Base-by-base conservation (phyloP, 257 asterid species). In the Solanum virginianum region DNA sequence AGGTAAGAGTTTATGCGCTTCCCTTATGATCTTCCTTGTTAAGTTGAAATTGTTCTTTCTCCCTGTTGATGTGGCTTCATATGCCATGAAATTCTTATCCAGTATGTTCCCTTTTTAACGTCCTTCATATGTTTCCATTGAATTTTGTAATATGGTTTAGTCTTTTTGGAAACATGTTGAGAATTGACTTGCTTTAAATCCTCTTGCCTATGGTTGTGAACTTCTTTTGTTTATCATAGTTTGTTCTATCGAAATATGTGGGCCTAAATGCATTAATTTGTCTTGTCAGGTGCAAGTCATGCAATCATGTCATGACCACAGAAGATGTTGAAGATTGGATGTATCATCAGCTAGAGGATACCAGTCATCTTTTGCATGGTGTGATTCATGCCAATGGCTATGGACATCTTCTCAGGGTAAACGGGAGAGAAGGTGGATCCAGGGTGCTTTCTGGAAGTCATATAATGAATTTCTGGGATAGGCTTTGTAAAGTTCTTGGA, bases 361-460 rank as follows among this genome's bases (percentile, higher is more conserved):
- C 98, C 14, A 91, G 94, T 8, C 99, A 96, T 89, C 91, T 96
- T 84, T 86, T 96, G 80, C 98, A 96, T 54, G 99, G 94, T 20
- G 98, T 96, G 65, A 22, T 96, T 84, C 99, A 96, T 84, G 85
- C 97, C 1, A 96, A 96, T 81, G 99, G 99, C 65, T 91, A 91
- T 70, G 99, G 98, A 12, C 98, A 96, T 88, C 97, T 96, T 87
- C 98, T 96, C 68, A 90, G 99, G 85, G 97, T 96, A 85, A 95
- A 96, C 74, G 99, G 99, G 80, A 95, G 97, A 87, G 99, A 96
- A 90, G 97, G 98, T 88, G 99, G 99, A 57, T 96, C 99, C 81
- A 87, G 89, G 90, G 59, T 95, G 84, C 98, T 96, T 56, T 93
- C 97, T 5, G 99, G 99, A 55, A 88, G 91, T 54, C 91, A 88